A percentile compares a stretch with the other conserved stretches of the same genome.
phyloP scores from a whole-genome alignment of 2,329 filamentous ascomycete species.

The Scedosporium boydii region DNA sequence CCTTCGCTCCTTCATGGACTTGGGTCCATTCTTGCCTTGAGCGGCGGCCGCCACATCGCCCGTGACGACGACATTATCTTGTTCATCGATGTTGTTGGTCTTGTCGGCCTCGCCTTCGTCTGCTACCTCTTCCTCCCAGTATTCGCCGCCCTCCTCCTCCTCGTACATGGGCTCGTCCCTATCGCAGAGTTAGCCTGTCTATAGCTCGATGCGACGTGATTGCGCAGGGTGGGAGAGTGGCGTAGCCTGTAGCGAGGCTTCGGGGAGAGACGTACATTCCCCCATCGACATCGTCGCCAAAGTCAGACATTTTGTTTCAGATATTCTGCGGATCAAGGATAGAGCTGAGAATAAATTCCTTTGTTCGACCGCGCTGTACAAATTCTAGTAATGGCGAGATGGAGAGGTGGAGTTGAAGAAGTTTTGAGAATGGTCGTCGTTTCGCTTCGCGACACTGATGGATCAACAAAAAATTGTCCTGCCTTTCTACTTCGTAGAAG shows the following conservation, averaged over 20 bases:
- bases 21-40: conserved; percentile 41
- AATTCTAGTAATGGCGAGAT: not conserved
- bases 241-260: not conserved
- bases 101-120: conserved; percentile 42
- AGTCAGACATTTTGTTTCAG: conserved; percentile 55
- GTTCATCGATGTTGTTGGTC: conserved; percentile 43
- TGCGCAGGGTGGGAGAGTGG: not conserved
- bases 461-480: conserved; percentile 5
- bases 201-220: not conserved
- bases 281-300: conserved; percentile 55
- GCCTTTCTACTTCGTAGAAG: not conserved
- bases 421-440: not conserved
- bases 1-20: conserved; percentile 68
- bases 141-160: conserved; percentile 55
- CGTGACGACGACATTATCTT: conserved; percentile 50
- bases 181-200: conserved; percentile 13
- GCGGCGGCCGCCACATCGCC: conserved; percentile 54
- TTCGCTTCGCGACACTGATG: not conserved
- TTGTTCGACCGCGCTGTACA: not conserved
- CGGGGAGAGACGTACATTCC: conserved; percentile 38
- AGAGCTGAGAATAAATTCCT: not conserved
- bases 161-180: conserved; percentile 66
- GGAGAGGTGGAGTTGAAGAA: not conserved
- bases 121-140: conserved; percentile 45
- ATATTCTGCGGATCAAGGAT: not conserved